Evolutionary conservation across 768 basidiomycete genomes (phyloP).

Genomic region (Rhizopogon roseolus): DNA sequence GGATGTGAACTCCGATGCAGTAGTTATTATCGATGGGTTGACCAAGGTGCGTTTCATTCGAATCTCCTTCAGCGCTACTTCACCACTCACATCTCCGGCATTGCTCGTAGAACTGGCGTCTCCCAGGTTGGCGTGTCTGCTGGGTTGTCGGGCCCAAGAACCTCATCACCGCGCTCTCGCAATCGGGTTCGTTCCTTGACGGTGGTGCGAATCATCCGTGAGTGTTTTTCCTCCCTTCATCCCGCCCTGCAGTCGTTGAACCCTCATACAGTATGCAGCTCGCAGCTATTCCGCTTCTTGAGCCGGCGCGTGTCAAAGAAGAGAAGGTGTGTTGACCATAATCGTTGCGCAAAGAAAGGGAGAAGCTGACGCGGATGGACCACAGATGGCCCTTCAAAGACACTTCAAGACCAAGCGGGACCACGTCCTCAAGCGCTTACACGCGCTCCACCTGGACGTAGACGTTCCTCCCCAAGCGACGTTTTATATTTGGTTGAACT

Average conservation of each 20-base stretch:
- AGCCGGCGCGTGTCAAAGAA: conserved; percentile 56
- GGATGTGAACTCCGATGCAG: conserved; percentile 81
- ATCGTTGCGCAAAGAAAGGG: neutral
- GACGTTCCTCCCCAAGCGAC: conserved; percentile 73
- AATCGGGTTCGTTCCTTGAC: conserved; percentile 90
- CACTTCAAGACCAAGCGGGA: conserved; percentile 93
- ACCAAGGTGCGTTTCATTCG: conserved; percentile 59
- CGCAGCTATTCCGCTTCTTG: conserved; percentile 80
- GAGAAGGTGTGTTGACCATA: conserved; percentile 51
- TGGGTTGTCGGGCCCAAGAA: conserved; percentile 93
- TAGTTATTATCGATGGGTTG: conserved; percentile 86
- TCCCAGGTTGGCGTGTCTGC: conserved; percentile 92
- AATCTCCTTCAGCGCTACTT: neutral
- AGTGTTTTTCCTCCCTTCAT: conserved; percentile 20
- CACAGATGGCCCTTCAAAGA: conserved; percentile 71
- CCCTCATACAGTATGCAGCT: conserved; percentile 61
- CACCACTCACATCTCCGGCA: conserved; percentile 18
- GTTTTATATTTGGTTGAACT: conserved; percentile 93
- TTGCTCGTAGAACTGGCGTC: conserved; percentile 74
- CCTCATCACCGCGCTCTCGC: conserved; percentile 84
- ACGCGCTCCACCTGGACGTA: conserved; percentile 73
- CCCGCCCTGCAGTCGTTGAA: conserved; percentile 1
- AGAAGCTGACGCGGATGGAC: neutral
- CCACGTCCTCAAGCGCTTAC: conserved; percentile 79
- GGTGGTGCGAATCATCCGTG: conserved; percentile 94